Evolutionary conservation across 495 filamentous ascomycete genomes (phyloP), one percentile per base, ranked within the genome.

Genomic region (Cladorrhinum samala): DNA sequence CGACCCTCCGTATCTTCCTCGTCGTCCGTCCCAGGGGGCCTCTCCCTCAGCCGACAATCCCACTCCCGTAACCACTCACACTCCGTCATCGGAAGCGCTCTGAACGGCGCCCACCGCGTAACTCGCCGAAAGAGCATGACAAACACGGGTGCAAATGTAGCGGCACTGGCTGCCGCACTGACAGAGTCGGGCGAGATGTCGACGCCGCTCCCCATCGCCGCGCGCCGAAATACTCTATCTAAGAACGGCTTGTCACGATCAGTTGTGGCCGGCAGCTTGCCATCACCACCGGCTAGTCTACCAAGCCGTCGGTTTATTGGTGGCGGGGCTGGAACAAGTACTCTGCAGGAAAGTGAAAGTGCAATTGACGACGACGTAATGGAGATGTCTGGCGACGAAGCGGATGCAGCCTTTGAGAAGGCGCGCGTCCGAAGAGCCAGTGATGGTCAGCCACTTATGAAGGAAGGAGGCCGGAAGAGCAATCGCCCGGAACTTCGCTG

Each of bases 61-160:
- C 79, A 81, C 63, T 81, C 79, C 45, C 87, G 91, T 55, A 81
- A 83, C 59, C 90, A 91, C 70, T 87, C 90, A 16, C 86, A 94
- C 66, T 92, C 87, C 14, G 74, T 88, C 55, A 85, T 88, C 61
- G 65, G 65, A 45, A 64, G 67, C 46, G 82, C 89, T 36, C 78
- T 89, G 71, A 92, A 89, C 71, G 67, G 83, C 61, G 81, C 79
- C 66, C 85, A 95, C 68, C 88, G 93, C 49, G 82, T 98, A 55
- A 91, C 88, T 54, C 88, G 93, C 56, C 81, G 93, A 52, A 98
- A 97, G 81, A 96, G 91, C 71, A 90, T 91, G 57, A 89, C 87
- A 48, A 84, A 80, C 27, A 81, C 84, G 23, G 78, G 80, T 24
- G 79, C 82, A 64, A 93, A 88, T 69, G 71, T 72, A 49, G 82